Evolutionary conservation across 495 filamentous ascomycete genomes (phyloP).

Genomic region (Talaromyces proteolyticus): DNA sequence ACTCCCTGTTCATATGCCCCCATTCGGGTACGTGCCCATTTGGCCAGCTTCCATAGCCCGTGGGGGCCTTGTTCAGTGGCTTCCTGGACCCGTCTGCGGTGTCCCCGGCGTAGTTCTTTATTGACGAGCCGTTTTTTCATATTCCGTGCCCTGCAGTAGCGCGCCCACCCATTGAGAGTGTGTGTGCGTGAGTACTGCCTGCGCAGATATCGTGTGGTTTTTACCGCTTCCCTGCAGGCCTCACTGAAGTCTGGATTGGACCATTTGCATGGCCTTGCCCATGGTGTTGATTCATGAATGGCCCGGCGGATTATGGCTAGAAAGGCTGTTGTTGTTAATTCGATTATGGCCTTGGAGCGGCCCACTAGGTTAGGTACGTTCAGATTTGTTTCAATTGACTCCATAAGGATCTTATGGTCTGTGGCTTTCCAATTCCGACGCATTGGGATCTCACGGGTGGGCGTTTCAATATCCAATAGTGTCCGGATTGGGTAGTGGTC

Average conservation of each 20-base stretch:
- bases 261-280: conserved; percentile 5
- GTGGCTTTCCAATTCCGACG: conserved; percentile 12
- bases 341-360: background rate
- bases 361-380: background rate
- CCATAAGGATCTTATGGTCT: conserved; percentile 6
- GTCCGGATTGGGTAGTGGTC: conserved; percentile 10
- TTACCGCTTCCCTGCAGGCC: conserved; percentile 9
- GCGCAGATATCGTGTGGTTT: background rate
- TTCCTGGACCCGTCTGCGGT: conserved; percentile 7
- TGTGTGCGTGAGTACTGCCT: background rate
- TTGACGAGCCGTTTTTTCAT: conserved; percentile 8
- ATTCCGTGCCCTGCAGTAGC: conserved; percentile 5
- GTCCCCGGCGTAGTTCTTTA: background rate
- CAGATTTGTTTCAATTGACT: background rate
- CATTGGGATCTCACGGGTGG: background rate
- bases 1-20: background rate
- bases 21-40: conserved; percentile 9
- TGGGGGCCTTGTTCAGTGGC: conserved; percentile 5
- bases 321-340: background rate
- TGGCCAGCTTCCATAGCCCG: conserved; percentile 9
- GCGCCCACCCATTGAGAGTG: conserved; percentile 2
- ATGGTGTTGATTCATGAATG: conserved; percentile 7
- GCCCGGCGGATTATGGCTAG: background rate
- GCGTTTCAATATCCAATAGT: conserved; percentile 7
- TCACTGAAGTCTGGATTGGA: conserved; percentile 6